Base-by-base conservation (phyloP, 768 basidiomycete species). In the Russula sp. region DNA sequence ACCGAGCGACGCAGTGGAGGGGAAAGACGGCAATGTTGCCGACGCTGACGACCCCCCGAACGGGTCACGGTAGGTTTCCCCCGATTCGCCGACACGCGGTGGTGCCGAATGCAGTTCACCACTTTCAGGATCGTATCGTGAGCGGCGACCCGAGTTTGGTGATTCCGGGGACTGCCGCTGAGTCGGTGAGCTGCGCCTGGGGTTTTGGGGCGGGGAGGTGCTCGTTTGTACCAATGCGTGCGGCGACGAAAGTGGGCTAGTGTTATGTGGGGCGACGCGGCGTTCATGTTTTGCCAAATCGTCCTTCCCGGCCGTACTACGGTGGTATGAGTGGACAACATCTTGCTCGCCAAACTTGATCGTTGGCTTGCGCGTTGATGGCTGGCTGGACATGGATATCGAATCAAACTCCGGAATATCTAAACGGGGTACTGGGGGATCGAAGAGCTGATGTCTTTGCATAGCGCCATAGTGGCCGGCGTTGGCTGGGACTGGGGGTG, bases 381-480 rank as follows among this genome's bases (percentile, higher is more conserved):
- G 75, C 53, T 55, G 73, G 69, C 66, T 74, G 22, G 65, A 62
- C 55, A 76, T 64, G 16, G 77, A 76, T 11, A 76, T 75, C 3
- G 76, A 74, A 31, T 83, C 80, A 34, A 76, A 73, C 35, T 74
- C 71, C 64, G 79, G 75, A n/a, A 13, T 31, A 16, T 57, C 55
- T 31, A 57, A 55, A 35, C 34, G 65, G 18, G 89, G 88, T 70
- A 97, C 82, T 3, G 95, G 95, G 11, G 87, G 83, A 71, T 98
- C 95, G 71, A 92, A 94, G 6, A 98, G 79, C 68, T 94, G 88
- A 70, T 92, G 93, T 22, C 94, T 80, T 66, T 84, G 81, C 68
- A 95, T 70, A 84, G 84, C 7, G 75, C 73, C 61, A 53, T 66
- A 66, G 44, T 62, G 57, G 37, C 8, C 14, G 37, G 44, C 4